Conservation (phyloP, 1,284 basidiomycete genomes). For the Meripilus lineatus region DNA sequence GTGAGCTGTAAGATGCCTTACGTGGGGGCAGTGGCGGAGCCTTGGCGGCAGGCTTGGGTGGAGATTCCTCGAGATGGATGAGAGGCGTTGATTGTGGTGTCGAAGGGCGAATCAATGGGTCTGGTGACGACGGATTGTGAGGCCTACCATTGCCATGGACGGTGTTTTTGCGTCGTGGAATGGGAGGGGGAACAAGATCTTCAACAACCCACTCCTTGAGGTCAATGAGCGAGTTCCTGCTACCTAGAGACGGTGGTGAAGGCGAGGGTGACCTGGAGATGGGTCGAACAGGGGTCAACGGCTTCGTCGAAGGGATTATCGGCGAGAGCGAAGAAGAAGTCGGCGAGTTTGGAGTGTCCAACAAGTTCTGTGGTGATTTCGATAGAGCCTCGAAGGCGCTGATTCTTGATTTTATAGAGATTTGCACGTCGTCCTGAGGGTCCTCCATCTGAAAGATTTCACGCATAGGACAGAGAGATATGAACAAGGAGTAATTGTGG, state of each 20-base stretch:
- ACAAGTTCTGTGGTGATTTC: conserved; percentile 27
- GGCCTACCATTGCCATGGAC: conserved; percentile 2
- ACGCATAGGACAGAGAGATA: conserved; percentile 6
- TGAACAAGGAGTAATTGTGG: neutral
- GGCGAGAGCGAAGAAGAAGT: conserved; percentile 31
- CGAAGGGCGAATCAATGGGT: neutral
- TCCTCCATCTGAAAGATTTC: too few relatives aligned
- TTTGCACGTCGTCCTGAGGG: too few relatives aligned
- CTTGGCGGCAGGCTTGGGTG: conserved; percentile 22
- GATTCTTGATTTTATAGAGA: conserved; percentile 47
- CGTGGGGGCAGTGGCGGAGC: conserved; percentile 63
- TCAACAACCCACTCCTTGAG: conserved; percentile 74
- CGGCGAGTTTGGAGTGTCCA: conserved; percentile 45
- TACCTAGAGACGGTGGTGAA: conserved; percentile 47
- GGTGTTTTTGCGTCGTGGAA: conserved; percentile 7
- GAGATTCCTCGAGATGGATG: conserved; percentile 48
- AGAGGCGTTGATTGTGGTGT: conserved; percentile 34
- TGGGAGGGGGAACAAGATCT: conserved; percentile 33
- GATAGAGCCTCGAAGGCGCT: conserved; percentile 45
- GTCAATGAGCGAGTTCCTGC: conserved; percentile 64
- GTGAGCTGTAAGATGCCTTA: conserved; percentile 48
- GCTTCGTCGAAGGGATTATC: conserved; percentile 17
- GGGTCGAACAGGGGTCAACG: conserved; percentile 20
- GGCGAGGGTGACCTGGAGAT: conserved; percentile 40
- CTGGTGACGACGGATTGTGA: neutral